Evolutionary conservation across 129 eudicot genomes (phyloP).

Genomic region (Lactuca saligna): DNA sequence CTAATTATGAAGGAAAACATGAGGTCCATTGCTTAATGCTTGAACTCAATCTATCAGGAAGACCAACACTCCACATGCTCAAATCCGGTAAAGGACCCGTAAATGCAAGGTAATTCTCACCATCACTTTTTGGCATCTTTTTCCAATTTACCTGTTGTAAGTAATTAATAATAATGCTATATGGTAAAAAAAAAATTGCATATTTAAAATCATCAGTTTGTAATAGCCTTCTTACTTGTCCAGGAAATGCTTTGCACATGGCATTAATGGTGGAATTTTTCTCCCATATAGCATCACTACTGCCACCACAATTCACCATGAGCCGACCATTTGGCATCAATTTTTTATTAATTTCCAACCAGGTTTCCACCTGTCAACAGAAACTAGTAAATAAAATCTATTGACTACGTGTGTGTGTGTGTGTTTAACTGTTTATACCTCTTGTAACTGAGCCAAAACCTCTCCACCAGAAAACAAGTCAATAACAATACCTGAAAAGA

Average conservation of each 20-base stretch:
- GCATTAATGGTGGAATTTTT: slow-evolving; percentile 60
- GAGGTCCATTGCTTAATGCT: slow-evolving; percentile 54
- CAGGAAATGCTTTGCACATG: slow-evolving; percentile 74
- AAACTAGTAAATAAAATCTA: not conserved
- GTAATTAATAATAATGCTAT: not conserved
- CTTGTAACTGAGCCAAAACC: slow-evolving; percentile 71
- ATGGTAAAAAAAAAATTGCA: slow-evolving; percentile 7
- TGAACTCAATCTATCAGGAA: slow-evolving; percentile 59
- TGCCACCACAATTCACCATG: slow-evolving; percentile 91
- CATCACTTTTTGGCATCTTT: slow-evolving; percentile 53
- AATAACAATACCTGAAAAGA: slow-evolving; percentile 61
- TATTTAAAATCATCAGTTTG: not conserved
- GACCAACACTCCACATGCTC: slow-evolving; percentile 60
- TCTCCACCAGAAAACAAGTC: slow-evolving; percentile 84
- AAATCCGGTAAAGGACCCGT: slow-evolving; percentile 83
- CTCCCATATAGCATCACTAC: slow-evolving; percentile 37
- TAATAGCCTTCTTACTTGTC: slow-evolving; percentile 36
- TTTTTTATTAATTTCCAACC: slow-evolving; percentile 60
- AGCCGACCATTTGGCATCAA: slow-evolving; percentile 87
- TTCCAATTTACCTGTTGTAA: slow-evolving; percentile 69
- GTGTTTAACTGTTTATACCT: slow-evolving; percentile 38
- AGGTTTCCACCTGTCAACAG: slow-evolving; percentile 55
- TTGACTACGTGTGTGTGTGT: not conserved
- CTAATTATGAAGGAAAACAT: slow-evolving; percentile 38
- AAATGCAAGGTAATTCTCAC: slow-evolving; percentile 75